Evolutionary conservation across 106 monocot species (phyloP), one percentile per base, ranked within the genome.

Genomic region (Dioscorea alata): DNA sequence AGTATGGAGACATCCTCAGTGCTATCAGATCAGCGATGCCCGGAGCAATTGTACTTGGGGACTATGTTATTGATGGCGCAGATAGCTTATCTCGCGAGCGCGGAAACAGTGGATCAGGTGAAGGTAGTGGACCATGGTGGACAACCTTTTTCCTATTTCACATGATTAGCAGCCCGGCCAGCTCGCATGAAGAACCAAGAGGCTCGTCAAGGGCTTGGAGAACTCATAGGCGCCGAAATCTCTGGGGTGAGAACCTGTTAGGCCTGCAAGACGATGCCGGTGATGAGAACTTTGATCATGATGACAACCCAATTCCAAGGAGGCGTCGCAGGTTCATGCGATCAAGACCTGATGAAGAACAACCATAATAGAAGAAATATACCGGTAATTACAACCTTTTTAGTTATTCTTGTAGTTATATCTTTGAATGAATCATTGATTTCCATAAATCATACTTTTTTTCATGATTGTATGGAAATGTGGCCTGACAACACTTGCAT

Each of bases 21-120:
- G 87, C 91, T 15, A 75, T 95, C 24, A 79, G 88, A 31, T 87
- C 94, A 0, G 79, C 85, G 15, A 86, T 88, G 71, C 94, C 94
- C 33, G 94, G 88, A 9, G 85, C 94, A 32, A 59, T 88, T 59
- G 83, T 91, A 35, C 54, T 91, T 28, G 94, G 94, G 8, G 94
- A 95, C 71, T 91, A 90, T 78, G 85, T 75, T 2, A 76, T 95
- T 20, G 87, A 95, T 19, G 73, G 66, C 56, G 79, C 49, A 13
- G 84, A 83, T 49, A 76, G 60, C n/a, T 17, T 48, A 48, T 50
- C 63, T 13, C 76, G 35, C 57, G 74, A 75, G 12, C 12, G 61
- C 4, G 88, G 84, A 23, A 54, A 18, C 19, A 49, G 3, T 6
- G 59, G 60, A 4, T 71, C 75, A 13, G 79, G 68, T 18, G 78